Base-by-base conservation (phyloP, 2,329 filamentous ascomycete genomes). In the Cercospora beticola region DNA sequence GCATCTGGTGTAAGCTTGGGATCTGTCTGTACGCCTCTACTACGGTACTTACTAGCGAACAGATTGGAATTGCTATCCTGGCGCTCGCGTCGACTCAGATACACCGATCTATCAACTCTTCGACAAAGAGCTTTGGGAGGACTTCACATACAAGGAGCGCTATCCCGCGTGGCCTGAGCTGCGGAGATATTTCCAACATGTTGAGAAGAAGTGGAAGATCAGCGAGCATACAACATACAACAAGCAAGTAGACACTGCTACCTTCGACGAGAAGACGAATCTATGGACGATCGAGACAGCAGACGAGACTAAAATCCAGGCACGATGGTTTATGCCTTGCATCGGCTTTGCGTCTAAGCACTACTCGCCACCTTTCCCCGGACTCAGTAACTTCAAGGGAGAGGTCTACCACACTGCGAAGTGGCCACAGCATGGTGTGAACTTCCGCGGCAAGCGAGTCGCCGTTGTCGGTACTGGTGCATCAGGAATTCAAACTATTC, bases 391-490 rank as follows among this genome's bases (percentile, higher is more conserved):
- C 58, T 90, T 89, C 81, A 82, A 86, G 66, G 89, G 89, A 16
- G 77, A 83, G 16, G 81, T 88, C 4, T 85, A 21, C 72, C 87
- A 49, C 78, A 83, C 56, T 76, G 89, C 62, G 84, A 83, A 76
- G 86, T 88, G 74, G 86, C 88, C 72, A 81, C 81, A 66, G 79
- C 83, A 21, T 2, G 81, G 84, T 4, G 80, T 89, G 21, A 81
- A 85, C 64, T 82, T 89, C 21, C 82, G 82, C 57, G 83, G 83
- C 54, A 90, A 90, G 76, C 82, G 84, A 10, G 84, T 87, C 62
- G 88, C 85, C 12, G 83, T 90, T 63, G 86, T 91, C 40, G 89
- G 89, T 12, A 90, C 87, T 0, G 89, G 89, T 1, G 86, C 88
- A 0, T 87, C 87, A 0, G 88, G 88, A 1, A 85, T 90, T 2